Evolutionary conservation across 768 basidiomycete species (phyloP), one percentile per base, ranked within the genome.

Genomic region (Psilocybe tampanensis): DNA sequence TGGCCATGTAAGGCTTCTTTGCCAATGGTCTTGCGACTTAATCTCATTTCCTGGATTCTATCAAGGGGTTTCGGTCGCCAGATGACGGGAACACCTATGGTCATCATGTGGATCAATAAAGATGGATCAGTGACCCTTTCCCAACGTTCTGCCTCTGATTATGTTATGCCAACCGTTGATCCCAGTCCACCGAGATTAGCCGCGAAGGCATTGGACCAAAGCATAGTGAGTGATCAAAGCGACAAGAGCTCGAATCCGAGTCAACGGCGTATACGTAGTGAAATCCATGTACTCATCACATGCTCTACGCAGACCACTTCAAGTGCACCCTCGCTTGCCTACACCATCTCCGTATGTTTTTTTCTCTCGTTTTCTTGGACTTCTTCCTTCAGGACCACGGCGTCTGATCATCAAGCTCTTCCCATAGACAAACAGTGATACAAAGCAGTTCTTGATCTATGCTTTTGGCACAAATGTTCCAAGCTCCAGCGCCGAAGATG

Each of bases 41-140:
- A 47, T 12, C 42, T 33, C 17, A 19, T 33, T 18, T 42, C n/a
- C 22, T 11, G 15, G 18, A 24, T n/a, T 3, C 47, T 44, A 21
- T 63, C 9, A 62, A 88, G 86, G 65, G 86, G 86, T 4, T 88
- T 85, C 63, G 86, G 86, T 21, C 60, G 56, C 8, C 61, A 68
- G 55, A 87, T 88, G 86, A 66, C 75, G 1, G 72, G 78, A 60
- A 73, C 79, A 6, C 80, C 84, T 0, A 89, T 92, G 87, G 85
- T 92, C 56, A 85, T 90, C 26, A 81, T 85, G 76, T 92, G 89
- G 89, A 72, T 80, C 7, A 86, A 89, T 64, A 68, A 71, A 13
- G 83, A 88, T 60, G 84, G 85, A 9, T 68, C 75, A 19, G 74
- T 88, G 56, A 88, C 86, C 12, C 69, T 92, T 21, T 88, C 86